Conservation (phyloP, 139 green algal genomes). For the Bryopsis sp. region DNA sequence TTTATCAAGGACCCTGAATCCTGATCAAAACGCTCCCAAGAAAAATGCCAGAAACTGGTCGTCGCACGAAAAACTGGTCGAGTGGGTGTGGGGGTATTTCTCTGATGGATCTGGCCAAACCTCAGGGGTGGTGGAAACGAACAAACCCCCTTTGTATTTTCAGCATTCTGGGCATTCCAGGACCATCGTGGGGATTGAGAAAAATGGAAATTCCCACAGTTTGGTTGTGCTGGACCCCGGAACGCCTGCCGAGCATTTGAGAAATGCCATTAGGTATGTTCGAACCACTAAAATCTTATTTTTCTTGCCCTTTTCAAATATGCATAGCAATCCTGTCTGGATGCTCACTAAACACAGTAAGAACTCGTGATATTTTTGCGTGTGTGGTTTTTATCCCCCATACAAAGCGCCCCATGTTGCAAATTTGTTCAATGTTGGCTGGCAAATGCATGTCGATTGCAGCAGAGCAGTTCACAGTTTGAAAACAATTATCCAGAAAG, state of each 20-base stretch:
- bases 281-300: too few relatives aligned
- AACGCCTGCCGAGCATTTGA: neutral
- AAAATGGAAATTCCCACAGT: neutral
- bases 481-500: too few relatives aligned
- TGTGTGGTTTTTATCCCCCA: too few relatives aligned
- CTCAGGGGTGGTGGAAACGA: conserved; percentile 22
- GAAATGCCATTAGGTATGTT: neutral
- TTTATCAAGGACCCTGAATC: too few relatives aligned
- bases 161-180: conserved; percentile 60
- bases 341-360: too few relatives aligned
- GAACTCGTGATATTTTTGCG: too few relatives aligned
- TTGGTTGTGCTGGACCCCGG: conserved; percentile 17
- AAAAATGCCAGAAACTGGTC: conserved; percentile 1
- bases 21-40: neutral
- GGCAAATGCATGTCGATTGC: too few relatives aligned
- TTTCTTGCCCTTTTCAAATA: too few relatives aligned
- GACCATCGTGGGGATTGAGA: conserved; percentile 61
- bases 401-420: too few relatives aligned
- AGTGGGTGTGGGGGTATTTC: conserved; percentile 51
- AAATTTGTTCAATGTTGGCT: too few relatives aligned
- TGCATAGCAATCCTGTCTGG: too few relatives aligned
- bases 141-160: conserved; percentile 52
- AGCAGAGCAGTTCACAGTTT: too few relatives aligned
- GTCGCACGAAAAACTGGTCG: conserved; percentile 29
- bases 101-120: neutral